phyloP scores from a whole-genome alignment of 106 monocot genomes.

The Dactylorhiza incarnata region DNA sequence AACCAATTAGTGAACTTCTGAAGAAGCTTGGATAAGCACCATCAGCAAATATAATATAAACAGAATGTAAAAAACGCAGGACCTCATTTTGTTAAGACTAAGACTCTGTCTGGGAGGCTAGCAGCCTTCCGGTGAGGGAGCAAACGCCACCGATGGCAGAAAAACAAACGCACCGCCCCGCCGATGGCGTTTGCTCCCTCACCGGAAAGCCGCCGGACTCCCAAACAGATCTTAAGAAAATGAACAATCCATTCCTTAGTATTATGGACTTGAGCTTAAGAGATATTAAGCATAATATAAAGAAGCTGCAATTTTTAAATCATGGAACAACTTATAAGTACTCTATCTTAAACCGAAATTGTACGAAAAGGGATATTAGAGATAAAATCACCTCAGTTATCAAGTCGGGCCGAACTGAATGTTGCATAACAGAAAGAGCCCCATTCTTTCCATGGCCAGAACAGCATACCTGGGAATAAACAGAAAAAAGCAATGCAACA shows the following conservation, averaged over 20 bases:
- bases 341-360: not conserved
- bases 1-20: not conserved
- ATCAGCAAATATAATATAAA: not conserved
- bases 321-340: not conserved
- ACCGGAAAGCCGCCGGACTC: too few species aligned
- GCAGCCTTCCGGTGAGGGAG: too few species aligned
- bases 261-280: not conserved
- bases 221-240: not conserved
- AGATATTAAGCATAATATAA: not conserved
- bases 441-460: conserved; percentile 99
- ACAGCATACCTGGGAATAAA: conserved; percentile 63
- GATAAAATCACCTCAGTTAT: conserved; percentile 67
- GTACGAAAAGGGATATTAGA: not conserved
- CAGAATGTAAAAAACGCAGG: not conserved
- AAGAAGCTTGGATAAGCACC: not conserved
- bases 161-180: too few species aligned
- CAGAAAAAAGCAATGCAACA: not conserved
- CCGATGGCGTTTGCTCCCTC: too few species aligned
- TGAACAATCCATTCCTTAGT: not conserved
- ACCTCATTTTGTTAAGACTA: too few species aligned
- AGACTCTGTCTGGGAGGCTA: too few species aligned
- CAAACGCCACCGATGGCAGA: too few species aligned
- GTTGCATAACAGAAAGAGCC: conserved; percentile 73
- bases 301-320: not conserved
- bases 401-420: conserved; percentile 84